A percentile compares a stretch with the other conserved stretches of the same genome.
phyloP scores from a whole-genome alignment of 163 green algal genomes.

The Chlorella variabilis region DNA sequence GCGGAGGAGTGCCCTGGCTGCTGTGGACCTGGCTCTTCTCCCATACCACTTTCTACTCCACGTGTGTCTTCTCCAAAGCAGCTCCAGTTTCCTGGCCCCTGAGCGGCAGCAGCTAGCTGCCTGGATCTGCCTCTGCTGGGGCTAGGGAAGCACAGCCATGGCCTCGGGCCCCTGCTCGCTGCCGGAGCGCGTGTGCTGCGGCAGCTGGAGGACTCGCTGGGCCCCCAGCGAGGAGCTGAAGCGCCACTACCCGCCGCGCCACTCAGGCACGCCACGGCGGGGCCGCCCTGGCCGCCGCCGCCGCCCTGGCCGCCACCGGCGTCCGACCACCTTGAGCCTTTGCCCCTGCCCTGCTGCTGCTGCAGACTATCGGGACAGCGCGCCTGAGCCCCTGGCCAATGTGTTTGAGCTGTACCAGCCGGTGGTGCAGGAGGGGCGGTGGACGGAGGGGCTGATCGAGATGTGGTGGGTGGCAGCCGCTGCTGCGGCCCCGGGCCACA shows the following conservation, averaged over 20 bases:
- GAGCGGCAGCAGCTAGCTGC: too few relatives aligned
- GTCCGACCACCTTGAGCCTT: too few relatives aligned
- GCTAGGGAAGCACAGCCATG: not conserved
- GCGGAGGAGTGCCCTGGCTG: too few relatives aligned
- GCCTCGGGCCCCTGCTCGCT: too few relatives aligned
- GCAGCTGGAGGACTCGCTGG: slow-evolving; percentile 23
- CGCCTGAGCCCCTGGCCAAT: not conserved
- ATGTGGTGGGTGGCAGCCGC: slow-evolving; percentile 52
- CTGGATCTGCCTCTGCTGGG: too few relatives aligned
- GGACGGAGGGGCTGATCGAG: slow-evolving; percentile 60
- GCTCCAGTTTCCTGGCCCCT: too few relatives aligned
- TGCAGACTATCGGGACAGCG: slow-evolving; percentile 30
- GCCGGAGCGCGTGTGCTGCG: slow-evolving; percentile 7
- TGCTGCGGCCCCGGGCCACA: too few relatives aligned
- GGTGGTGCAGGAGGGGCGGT: slow-evolving; percentile 40
- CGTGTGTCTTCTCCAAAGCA: too few relatives aligned
- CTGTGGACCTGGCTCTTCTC: too few relatives aligned
- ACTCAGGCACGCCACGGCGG: slow-evolving; percentile 3
- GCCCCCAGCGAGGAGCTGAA: slow-evolving; percentile 17
- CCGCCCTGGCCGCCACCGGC: not conserved
- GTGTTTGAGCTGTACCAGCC: slow-evolving; percentile 31
- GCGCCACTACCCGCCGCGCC: slow-evolving; percentile 35
- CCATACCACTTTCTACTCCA: too few relatives aligned
- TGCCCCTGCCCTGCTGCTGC: not conserved
- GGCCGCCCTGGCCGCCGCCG: not conserved